Base-by-base conservation (phyloP, 371 early-diverging fungal species). In the Syncephalis plumigaleata region DNA sequence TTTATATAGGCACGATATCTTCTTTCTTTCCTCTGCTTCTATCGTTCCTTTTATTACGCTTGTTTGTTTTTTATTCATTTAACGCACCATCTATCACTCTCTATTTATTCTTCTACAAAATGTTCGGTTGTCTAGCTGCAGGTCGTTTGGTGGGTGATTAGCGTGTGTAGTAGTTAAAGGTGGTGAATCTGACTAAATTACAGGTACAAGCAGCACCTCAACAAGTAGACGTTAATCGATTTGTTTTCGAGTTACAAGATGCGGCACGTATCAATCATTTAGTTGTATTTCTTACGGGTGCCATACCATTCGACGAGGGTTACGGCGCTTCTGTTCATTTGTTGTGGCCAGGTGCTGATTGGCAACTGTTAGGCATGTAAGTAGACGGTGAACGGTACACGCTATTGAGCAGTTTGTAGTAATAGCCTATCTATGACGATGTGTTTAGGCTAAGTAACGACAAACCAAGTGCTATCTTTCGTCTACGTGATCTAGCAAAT, bases 121-220 rank as follows among this genome's bases (percentile, higher is more conserved):
- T 89, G 90, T 87, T 87, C 66, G 91, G 88, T 31, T 83, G 82
- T 66, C 83, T 90, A 55, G 79, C 81, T 48, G 84, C 87, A 15
- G 88, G 88, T 39, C 72, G 88, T 18, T 63, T 84, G 60, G 85
- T 84, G 68, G 51, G 55, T 43, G 52, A 31, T 16, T 3, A 31
- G 16, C 15, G 49, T 23, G 18, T 40, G 8, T 2, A 11, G 9
- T 46, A 3, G 31, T 11, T 22, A 20, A 7, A 8, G 15, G 18
- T 15, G 15, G 8, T 37, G n/a, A n/a, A 40, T 18, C 9, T 47
- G 9, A 42, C 21, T 9, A 18, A 16, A 17, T 40, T 9, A 27
- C 22, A 82, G 85, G 86, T 91, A 22, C 91, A 90, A 65, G 89
- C 91, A 16, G 86, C 91, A 51, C 56, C 89, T 45, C 84, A 82